Conservation (phyloP, 352 stramenopile species). For the Pythium plurisporium region DNA sequence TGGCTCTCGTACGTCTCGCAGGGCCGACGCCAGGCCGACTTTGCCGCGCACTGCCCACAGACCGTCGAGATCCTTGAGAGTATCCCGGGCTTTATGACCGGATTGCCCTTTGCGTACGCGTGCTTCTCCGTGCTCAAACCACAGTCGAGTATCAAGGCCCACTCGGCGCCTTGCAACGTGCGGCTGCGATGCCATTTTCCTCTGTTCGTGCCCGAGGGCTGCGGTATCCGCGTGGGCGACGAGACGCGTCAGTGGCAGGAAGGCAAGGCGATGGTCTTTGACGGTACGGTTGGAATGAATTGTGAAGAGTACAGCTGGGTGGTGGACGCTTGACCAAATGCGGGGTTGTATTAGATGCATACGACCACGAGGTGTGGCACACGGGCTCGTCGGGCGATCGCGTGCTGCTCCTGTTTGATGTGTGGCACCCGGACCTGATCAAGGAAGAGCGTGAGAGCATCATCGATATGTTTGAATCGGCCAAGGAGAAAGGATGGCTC, state of each 20-base stretch:
- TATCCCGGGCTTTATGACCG: conserved; percentile 82
- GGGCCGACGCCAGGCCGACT: conserved; percentile 56
- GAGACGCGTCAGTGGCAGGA: conserved; percentile 77
- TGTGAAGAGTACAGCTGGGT: too few species aligned
- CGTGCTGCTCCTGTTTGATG: conserved; percentile 85
- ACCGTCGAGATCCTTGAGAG: conserved; percentile 70
- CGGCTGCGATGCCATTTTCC: conserved; percentile 94
- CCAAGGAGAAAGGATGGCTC: conserved; percentile 75
- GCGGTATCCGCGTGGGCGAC: conserved; percentile 91
- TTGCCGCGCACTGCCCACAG: conserved; percentile 55
- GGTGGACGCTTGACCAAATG: too few species aligned
- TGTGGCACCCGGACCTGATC: conserved; percentile 70
- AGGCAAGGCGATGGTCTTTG: conserved; percentile 76
- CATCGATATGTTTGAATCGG: conserved; percentile 66
- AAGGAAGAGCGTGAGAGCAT: conserved; percentile 53
- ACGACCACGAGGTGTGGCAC: conserved; percentile 83
- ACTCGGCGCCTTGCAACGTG: conserved; percentile 95
- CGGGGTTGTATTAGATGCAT: too few species aligned
- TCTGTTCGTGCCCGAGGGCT: conserved; percentile 84
- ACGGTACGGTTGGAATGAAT: conserved; percentile 40
- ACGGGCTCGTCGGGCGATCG: conserved; percentile 55
- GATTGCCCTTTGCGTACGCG: conserved; percentile 92
- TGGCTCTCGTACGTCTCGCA: conserved; percentile 89
- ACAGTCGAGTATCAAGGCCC: conserved; percentile 86
- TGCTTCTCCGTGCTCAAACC: conserved; percentile 95